Evolutionary conservation across 352 stramenopile species (phyloP).

Genomic region (Phytophthora agathidicida): DNA sequence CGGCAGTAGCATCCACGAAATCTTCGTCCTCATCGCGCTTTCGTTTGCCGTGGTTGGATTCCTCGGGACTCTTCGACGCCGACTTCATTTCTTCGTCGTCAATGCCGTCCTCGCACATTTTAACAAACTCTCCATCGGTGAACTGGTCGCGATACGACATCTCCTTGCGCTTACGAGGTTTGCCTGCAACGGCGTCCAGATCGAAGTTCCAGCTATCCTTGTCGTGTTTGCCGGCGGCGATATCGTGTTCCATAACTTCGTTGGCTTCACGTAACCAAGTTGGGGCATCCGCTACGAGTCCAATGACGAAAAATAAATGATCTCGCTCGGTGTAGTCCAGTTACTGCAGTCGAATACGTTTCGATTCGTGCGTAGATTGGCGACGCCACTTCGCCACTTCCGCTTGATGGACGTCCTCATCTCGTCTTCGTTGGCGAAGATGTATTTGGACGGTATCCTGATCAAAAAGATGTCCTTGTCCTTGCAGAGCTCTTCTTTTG

Average conservation of each 20-base stretch:
- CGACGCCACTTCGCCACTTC: too few relatives aligned
- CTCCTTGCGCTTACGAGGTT: conserved; percentile 80
- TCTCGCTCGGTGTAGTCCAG: too few relatives aligned
- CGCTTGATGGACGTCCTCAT: too few relatives aligned
- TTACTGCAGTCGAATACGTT: too few relatives aligned
- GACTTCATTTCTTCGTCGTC: conserved; percentile 46
- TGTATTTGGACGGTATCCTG: too few relatives aligned
- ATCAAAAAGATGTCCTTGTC: too few relatives aligned
- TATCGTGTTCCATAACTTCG: conserved; percentile 61
- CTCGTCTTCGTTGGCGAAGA: too few relatives aligned
- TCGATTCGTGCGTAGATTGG: too few relatives aligned
- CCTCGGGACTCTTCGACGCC: conserved; percentile 26
- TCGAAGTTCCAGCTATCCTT: conserved; percentile 73
- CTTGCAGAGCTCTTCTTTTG: too few relatives aligned
- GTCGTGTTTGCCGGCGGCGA: conserved; percentile 57
- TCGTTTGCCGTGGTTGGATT: conserved; percentile 21
- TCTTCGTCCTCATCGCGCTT: conserved; percentile 46
- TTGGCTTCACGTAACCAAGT: conserved; percentile 81
- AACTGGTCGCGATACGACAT: conserved; percentile 89
- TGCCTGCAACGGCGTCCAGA: conserved; percentile 44
- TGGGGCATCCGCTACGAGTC: conserved; percentile 73
- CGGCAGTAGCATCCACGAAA: conserved; percentile 15
- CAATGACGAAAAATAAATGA: too few relatives aligned
- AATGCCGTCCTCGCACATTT: conserved; percentile 87
- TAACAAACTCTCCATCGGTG: conserved; percentile 87